A percentile compares a stretch with the other conserved stretches of the same genome.
These are phyloP conservation scores for Backusella tuberculispora DNA, from an alignment of 192 early-diverging fungal species.

Conservation along the genomic window DNA sequence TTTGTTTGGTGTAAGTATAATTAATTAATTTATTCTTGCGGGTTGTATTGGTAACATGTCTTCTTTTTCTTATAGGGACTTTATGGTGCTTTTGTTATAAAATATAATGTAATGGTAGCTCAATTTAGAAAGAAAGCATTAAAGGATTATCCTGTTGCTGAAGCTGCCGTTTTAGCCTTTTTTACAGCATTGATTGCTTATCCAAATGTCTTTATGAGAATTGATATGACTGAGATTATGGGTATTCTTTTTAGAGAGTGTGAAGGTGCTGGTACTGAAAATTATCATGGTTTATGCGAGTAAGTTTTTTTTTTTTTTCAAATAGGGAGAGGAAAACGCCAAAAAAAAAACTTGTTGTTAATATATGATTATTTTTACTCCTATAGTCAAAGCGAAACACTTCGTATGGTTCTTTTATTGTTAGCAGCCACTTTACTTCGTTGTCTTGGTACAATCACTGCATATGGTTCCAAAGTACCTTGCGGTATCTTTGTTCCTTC, in stretches of 20 bases:
- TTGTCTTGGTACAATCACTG: conserved; percentile 53
- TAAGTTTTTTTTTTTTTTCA: conserved; percentile 33
- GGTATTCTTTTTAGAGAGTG: conserved; percentile 77
- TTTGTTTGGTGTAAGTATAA: conserved; percentile 70
- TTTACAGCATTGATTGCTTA: conserved; percentile 70
- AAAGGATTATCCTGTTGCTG: conserved; percentile 64
- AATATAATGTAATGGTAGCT: conserved; percentile 70
- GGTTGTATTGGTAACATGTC: background rate
- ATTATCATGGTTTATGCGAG: conserved; percentile 67
- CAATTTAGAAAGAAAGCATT: conserved; percentile 73
- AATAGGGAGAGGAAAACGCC: background rate
- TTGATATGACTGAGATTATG: conserved; percentile 88
- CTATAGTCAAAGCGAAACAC: conserved; percentile 29
- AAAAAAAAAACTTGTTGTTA: background rate
- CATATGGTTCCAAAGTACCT: conserved; percentile 71
- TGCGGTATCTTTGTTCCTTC: conserved; percentile 86
- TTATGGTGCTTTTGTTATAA: conserved; percentile 79
- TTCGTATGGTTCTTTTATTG: conserved; percentile 52
- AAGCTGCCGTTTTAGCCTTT: conserved; percentile 67
- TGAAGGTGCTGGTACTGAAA: conserved; percentile 53
- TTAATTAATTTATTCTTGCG: background rate
- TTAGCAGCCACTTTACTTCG: conserved; percentile 61
- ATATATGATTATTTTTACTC: background rate
- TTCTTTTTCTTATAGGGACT: conserved; percentile 55
- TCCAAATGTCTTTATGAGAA: conserved; percentile 74